Base-by-base conservation (phyloP, 768 basidiomycete species). In the Aureoboletus auriporus region DNA sequence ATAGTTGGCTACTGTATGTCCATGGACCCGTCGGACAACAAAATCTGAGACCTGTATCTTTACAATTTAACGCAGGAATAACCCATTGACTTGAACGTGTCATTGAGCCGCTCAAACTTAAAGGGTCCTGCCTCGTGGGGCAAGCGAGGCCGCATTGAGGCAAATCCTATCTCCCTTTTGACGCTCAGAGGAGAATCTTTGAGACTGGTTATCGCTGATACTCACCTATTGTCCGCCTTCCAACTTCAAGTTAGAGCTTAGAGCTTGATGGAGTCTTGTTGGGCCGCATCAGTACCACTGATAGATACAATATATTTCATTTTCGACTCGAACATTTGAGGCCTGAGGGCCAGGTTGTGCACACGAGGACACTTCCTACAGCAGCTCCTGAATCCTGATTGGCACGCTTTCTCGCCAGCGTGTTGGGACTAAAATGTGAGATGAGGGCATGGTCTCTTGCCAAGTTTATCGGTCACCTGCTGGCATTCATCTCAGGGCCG, bases 101-200 rank as follows among this genome's bases (percentile, higher is more conserved):
- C 11, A 33, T 33, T 33, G 11, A 33, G 31, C 31, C 31, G 17
- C 37, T 38, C 37, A 38, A 38, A 38, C 37, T 38, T 17, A 23
- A 38, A 38, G 11, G 10, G 20, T 38, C 37, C 37, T 8, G 44
- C 61, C 60, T 62, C 60, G 42, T 61, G 60, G 46, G 1, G 28
- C 10, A 42, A 54, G 58, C 58, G 20, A 57, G 61, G 60, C 16
- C 23, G 7, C 9, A 3, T 6, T 11, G 12, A 28, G 16, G 14
- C 12, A 14, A 33, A 14, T 11, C 12, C 20, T 23, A 38, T 34
- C 14, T 33, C 33, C 33, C 2, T 23, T 33, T 33, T 13, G 33
- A 33, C 11, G 33, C 33, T 11, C 20, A 23, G 33, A 33, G 33
- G 13, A 33, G 12, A 33, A 33, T 33, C 33, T 33, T 33, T 10